A percentile compares a stretch with the other conserved stretches of the same genome.
phyloP scores from a whole-genome alignment of 805 yeast genomes.

The Pichia insulana region DNA sequence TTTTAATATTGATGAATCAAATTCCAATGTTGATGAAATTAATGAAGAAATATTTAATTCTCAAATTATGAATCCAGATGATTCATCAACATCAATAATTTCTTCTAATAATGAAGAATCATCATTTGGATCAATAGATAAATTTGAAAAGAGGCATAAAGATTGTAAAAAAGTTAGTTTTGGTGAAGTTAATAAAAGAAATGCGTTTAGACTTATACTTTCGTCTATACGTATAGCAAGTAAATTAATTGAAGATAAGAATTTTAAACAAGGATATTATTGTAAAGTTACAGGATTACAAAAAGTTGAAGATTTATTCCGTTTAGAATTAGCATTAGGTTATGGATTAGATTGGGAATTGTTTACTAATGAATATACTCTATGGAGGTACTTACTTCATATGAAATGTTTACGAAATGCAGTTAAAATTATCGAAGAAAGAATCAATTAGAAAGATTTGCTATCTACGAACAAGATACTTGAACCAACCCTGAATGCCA shows the following conservation, averaged over 20 bases:
- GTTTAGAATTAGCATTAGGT: constrained; percentile 33
- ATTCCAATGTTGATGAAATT: neutral
- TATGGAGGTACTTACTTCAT: constrained; percentile 28
- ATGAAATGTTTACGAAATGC: constrained; percentile 16
- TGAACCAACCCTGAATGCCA: no score
- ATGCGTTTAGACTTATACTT: constrained; percentile 33
- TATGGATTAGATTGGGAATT: constrained; percentile 34
- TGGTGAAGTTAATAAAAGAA: constrained; percentile 23
- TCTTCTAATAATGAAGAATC: neutral
- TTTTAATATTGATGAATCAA: neutral
- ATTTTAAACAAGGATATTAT: constrained; percentile 34
- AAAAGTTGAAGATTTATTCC: constrained; percentile 30
- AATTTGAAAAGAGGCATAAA: neutral
- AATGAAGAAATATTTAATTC: neutral
- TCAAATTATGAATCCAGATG: neutral
- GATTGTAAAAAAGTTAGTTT: neutral
- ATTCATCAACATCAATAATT: constrained; percentile 1
- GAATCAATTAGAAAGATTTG: no score
- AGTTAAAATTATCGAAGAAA: no score
- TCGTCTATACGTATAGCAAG: constrained; percentile 33
- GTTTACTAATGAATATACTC: constrained; percentile 29
- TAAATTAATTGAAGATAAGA: constrained; percentile 37
- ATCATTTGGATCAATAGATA: neutral
- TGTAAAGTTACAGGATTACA: constrained; percentile 39
- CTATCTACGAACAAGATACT: no score